These are phyloP conservation scores for Salvia sclarea DNA, from an alignment of 305 asterid genomes.

Conservation along the genomic window DNA sequence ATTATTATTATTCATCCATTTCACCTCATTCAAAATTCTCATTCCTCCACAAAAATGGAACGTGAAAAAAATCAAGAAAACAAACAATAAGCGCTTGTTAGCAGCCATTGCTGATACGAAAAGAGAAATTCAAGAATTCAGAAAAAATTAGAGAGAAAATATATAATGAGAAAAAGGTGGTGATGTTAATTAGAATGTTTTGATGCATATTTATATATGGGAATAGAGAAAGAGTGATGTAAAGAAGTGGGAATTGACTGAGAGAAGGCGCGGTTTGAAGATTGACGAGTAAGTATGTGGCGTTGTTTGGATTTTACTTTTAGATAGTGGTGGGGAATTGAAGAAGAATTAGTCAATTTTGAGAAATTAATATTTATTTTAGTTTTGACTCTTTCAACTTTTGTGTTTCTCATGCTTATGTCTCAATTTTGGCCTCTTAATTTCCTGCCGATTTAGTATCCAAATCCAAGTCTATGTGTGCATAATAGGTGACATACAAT, in stretches of 20 bases:
- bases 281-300: background rate
- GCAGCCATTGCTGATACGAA: background rate
- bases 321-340: constrained; percentile 6
- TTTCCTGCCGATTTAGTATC: no score
- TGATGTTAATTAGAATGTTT: background rate
- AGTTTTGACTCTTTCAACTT: constrained; percentile 15
- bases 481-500: no score
- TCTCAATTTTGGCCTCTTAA: background rate
- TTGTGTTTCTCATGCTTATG: background rate
- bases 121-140: background rate
- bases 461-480: no score
- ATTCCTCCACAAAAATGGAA: constrained; percentile 9
- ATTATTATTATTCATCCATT: constrained; percentile 5
- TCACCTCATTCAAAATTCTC: constrained; percentile 21
- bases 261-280: constrained; percentile 4
- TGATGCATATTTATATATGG: background rate
- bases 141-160: background rate
- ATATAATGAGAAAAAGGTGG: background rate
- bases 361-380: background rate
- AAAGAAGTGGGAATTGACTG: constrained; percentile 28
- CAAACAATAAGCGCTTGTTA: background rate
- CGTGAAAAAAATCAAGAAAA: constrained; percentile 18
- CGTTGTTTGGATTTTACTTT: background rate
- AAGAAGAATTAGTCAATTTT: constrained; percentile 21
- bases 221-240: background rate